Conservation (phyloP, 345 rosid species). For the Erucastrum elatum region DNA sequence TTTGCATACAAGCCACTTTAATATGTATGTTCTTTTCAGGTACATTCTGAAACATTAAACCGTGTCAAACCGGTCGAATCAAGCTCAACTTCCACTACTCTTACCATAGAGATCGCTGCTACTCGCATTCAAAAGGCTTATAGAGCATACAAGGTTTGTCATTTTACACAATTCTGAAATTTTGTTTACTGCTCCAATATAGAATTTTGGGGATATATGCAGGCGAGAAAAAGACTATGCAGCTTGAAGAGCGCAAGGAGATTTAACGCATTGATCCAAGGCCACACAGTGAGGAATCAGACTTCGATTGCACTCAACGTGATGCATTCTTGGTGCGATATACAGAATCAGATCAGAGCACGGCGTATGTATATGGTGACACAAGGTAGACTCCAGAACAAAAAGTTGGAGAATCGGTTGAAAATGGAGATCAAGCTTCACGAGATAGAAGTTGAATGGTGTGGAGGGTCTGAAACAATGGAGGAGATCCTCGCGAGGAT, state of each 20-base stretch:
- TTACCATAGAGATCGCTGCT: slow-evolving; percentile 50
- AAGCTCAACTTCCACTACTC: slow-evolving; percentile 11
- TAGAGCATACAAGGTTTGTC: slow-evolving; percentile 53
- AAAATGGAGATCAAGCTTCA: slow-evolving; percentile 78
- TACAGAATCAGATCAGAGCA: slow-evolving; percentile 65
- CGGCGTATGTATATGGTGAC: slow-evolving; percentile 73
- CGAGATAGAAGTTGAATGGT: slow-evolving; percentile 85
- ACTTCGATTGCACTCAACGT: slow-evolving; percentile 50
- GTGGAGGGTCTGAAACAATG: slow-evolving; percentile 75
- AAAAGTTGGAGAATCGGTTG: slow-evolving; percentile 65
- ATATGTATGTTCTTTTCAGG: slow-evolving; percentile 27
- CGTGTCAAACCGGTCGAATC: slow-evolving; percentile 38
- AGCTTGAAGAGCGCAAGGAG: slow-evolving; percentile 57
- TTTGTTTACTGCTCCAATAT: neutral
- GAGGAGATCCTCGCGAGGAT: slow-evolving; percentile 74
- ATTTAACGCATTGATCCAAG: slow-evolving; percentile 58
- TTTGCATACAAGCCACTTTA: neutral
- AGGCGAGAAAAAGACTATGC: slow-evolving; percentile 63
- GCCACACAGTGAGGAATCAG: slow-evolving; percentile 54
- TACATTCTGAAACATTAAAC: slow-evolving; percentile 49
- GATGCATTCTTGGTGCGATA: slow-evolving; percentile 76
- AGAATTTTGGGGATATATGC: slow-evolving; percentile 14
- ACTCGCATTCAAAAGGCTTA: slow-evolving; percentile 68
- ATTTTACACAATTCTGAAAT: neutral
- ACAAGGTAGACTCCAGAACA: slow-evolving; percentile 64